Evolutionary conservation across 2,329 filamentous ascomycete species (phyloP), one percentile per base, ranked within the genome.

Genomic region (Aspergillus glaucus): DNA sequence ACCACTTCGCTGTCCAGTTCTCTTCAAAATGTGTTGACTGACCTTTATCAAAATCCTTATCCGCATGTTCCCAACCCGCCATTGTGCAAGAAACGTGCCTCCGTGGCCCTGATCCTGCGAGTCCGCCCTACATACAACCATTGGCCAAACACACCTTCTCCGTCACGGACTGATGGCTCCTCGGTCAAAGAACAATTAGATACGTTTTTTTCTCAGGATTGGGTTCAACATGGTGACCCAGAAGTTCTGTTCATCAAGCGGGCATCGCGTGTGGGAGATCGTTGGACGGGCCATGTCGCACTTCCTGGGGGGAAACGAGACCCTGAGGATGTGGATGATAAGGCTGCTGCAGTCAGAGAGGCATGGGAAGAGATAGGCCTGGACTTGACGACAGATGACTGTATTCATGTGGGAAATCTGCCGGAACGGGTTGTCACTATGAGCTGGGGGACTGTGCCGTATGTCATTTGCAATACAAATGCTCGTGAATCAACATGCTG

Each of bases 201-300:
- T 28, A 65, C 72, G 7, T 86, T 86, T 69, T 87, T 86, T 61
- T 67, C 72, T 1, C 81, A 84, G 56, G 63, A 75, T 14, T 87
- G 84, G 84, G 81, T 85, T 6, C 75, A 79, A 54, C 68, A 84
- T 62, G 83, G 83, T 21, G 79, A 84, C 52, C 79, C 84, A 0
- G 84, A 87, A 63, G 71, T 83, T n/a, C 72, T 87, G 3, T 86
- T 87, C 63, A 87, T 87, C 64, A 87, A 87, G 62, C 73, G 84
- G 42, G 80, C 84, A 2, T 76, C 82, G 3, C 73, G 84, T 34
- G 73, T 76, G 47, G 82, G 83, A 6, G 84, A 87, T 63, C 73
- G 82, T 49, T 87, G 84, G 84, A 85, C 81, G 1, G 78, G 79
- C 3, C 84, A 87, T 69, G 79, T 86, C 49, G 84, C 84, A 0